Evolutionary conservation across 257 asterid species (phyloP).

Genomic region (Solanum sitiens): DNA sequence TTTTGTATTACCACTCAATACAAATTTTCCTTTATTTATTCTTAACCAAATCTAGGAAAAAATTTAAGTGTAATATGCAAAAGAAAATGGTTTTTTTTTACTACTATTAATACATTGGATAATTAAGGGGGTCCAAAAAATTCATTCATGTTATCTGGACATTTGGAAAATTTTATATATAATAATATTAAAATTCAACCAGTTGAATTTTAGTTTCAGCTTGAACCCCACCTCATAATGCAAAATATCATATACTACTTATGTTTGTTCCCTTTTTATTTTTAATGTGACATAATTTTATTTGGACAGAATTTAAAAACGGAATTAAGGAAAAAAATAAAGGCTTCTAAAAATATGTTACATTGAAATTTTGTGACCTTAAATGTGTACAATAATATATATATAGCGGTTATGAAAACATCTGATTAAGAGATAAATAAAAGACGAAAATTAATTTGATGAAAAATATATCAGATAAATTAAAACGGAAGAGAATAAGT

Average conservation of each 20-base stretch:
- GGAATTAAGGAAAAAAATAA: too few species aligned
- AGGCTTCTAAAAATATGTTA: accelerated
- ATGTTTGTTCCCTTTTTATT: background rate
- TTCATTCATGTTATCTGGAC: background rate
- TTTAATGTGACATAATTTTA: background rate
- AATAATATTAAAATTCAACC: background rate
- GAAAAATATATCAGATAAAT: background rate
- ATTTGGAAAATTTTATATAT: background rate
- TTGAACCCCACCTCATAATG: background rate
- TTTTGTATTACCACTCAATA: background rate
- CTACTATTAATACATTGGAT: background rate
- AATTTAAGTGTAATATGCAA: background rate
- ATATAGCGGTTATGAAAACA: background rate
- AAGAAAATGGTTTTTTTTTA: background rate
- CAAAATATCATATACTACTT: background rate
- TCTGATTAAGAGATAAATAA: background rate
- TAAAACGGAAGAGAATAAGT: background rate
- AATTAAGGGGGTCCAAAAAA: too few species aligned
- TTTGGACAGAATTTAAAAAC: too few species aligned
- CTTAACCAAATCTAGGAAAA: background rate
- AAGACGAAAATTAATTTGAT: accelerated
- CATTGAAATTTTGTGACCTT: background rate
- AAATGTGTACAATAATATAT: background rate
- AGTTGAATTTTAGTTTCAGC: background rate
- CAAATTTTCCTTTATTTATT: background rate